Evolutionary conservation across 1,284 basidiomycete species (phyloP).

Genomic region (Cutaneotrichosporon mucoides): DNA sequence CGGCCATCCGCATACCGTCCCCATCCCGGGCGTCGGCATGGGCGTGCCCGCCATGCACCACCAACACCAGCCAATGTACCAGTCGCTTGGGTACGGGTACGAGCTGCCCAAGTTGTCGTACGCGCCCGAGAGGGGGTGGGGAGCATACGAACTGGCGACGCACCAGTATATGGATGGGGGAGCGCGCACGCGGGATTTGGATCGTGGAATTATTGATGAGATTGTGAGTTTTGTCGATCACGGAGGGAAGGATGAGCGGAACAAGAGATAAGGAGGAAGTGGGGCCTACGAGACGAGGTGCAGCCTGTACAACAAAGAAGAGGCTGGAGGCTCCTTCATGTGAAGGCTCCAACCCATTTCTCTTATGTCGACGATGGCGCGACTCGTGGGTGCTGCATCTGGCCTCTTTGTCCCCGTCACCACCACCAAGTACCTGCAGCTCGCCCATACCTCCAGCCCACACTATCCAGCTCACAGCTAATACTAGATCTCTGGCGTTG

Average conservation of each 20-base stretch:
- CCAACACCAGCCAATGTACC: slow-evolving; percentile 2
- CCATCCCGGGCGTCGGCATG: neutral
- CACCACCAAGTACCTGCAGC: neutral
- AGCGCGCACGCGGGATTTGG: neutral
- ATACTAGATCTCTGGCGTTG: neutral
- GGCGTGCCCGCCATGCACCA: slow-evolving; percentile 3
- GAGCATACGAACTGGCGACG: slow-evolving; percentile 38
- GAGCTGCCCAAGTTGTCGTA: slow-evolving; percentile 30
- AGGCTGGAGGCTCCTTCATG: too few relatives aligned
- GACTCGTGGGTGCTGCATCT: too few relatives aligned
- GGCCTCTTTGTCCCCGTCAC: too few relatives aligned
- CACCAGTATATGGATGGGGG: neutral
- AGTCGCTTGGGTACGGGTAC: slow-evolving; percentile 35
- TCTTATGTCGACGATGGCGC: too few relatives aligned
- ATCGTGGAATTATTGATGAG: neutral
- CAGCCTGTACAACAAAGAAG: too few relatives aligned
- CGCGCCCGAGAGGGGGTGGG: slow-evolving; percentile 31
- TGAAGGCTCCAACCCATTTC: too few relatives aligned
- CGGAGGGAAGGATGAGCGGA: too few relatives aligned
- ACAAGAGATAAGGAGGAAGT: too few relatives aligned
- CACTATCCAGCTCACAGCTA: neutral
- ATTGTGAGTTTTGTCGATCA: neutral
- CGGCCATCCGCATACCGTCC: too few relatives aligned
- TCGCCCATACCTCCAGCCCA: neutral
- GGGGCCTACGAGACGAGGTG: too few relatives aligned